Conservation (phyloP, 2,329 filamentous ascomycete species). For the Sporothrix brunneoviolacea region DNA sequence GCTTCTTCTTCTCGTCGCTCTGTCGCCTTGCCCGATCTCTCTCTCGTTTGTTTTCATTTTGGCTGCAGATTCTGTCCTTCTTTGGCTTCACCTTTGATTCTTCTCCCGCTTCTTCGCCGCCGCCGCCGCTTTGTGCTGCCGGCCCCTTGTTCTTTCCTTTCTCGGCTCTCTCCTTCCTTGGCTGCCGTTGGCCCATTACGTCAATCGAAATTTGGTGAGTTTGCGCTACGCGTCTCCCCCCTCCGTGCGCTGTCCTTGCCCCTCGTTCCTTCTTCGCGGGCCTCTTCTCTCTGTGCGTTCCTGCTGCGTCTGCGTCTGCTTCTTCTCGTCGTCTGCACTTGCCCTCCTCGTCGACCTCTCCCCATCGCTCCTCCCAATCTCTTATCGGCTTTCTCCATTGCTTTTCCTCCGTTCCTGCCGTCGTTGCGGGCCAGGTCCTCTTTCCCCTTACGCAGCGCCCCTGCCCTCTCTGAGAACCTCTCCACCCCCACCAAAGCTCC, state of each 20-base stretch:
- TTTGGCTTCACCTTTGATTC: background rate
- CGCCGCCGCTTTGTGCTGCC: background rate
- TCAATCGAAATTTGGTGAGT: slow-evolving; percentile 1
- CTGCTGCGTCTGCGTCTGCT: background rate
- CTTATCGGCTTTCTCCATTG: too few relatives aligned
- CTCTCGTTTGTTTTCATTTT: background rate
- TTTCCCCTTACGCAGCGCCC: slow-evolving; percentile 4
- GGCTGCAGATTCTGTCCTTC: background rate
- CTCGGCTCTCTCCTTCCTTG: background rate
- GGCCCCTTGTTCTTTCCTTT: background rate
- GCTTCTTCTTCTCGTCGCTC: background rate
- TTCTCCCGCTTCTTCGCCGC: background rate
- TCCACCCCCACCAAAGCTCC: slow-evolving; percentile 13
- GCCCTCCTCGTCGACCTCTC: background rate
- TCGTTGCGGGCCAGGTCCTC: background rate
- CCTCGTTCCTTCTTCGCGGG: background rate
- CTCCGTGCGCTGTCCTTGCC: background rate
- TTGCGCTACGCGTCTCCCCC: background rate
- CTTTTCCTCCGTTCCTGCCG: background rate
- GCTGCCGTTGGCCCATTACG: slow-evolving; percentile 5
- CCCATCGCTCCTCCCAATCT: too few relatives aligned
- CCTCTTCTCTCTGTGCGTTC: too few relatives aligned
- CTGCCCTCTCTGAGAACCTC: too few relatives aligned
- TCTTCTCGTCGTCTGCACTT: background rate
- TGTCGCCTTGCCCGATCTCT: background rate